phyloP scores from a whole-genome alignment of 176 grass and related monocot species.

The barley (Hordeum vulgare) region DNA sequence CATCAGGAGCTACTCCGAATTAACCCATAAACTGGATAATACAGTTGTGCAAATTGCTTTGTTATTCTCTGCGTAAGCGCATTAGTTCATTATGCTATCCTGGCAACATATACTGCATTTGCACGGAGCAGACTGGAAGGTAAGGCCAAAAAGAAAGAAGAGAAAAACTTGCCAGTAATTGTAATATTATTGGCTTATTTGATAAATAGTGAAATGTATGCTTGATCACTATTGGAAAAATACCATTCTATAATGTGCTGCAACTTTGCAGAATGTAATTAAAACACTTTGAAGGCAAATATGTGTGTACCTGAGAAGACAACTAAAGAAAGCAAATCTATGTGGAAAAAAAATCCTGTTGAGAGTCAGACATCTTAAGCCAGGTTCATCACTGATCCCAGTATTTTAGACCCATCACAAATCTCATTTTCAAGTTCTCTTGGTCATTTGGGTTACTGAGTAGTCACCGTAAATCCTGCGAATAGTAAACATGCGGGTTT shows the following conservation, averaged over 20 bases:
- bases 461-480: constrained; percentile 41
- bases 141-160: neutral
- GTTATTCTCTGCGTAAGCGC: neutral
- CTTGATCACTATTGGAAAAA: constrained; percentile 28
- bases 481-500: constrained; percentile 48
- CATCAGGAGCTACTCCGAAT: neutral
- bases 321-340: constrained; percentile 34
- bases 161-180: neutral
- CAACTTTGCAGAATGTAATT: constrained; percentile 41
- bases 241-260: constrained; percentile 45
- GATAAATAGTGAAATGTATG: constrained; percentile 48
- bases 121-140: neutral
- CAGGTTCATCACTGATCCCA: constrained; percentile 25
- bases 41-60: neutral
- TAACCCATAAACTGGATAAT: neutral
- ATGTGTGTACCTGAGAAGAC: constrained; percentile 40
- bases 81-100: neutral
- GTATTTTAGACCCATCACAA: constrained; percentile 51
- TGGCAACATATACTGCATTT: constrained; percentile 1
- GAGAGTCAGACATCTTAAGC: constrained; percentile 38
- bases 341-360: constrained; percentile 25
- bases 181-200: constrained; percentile 16
- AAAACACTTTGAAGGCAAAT: constrained; percentile 43
- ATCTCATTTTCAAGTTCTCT: constrained; percentile 37
- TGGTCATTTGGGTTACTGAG: constrained; percentile 39